phyloP scores from a whole-genome alignment of 345 rosid genomes.

The Dimocarpus longan region DNA sequence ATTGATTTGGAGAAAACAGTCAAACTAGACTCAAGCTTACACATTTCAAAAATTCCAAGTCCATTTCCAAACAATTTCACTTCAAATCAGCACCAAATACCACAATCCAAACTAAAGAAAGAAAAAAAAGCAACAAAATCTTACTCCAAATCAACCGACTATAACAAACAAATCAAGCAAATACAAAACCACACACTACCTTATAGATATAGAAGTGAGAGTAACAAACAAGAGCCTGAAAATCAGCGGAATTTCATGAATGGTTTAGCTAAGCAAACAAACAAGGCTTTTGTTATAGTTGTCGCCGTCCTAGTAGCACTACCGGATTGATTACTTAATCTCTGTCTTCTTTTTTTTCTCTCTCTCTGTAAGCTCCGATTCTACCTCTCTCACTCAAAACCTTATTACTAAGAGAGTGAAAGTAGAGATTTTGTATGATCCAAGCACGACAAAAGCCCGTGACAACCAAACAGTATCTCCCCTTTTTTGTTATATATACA shows the following conservation, averaged over 20 bases:
- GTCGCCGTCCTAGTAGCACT: neutral
- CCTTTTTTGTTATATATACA: neutral
- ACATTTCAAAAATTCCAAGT: slow-evolving; percentile 13
- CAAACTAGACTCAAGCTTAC: slow-evolving; percentile 18
- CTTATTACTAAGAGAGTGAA: slow-evolving; percentile 21
- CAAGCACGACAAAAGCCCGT: slow-evolving; percentile 50
- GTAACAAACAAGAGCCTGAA: slow-evolving; percentile 14
- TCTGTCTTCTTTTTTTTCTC: neutral
- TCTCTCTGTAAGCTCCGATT: neutral
- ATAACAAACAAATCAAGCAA: slow-evolving; percentile 28
- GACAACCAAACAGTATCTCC: slow-evolving; percentile 25
- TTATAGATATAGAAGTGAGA: neutral
- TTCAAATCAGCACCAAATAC: slow-evolving; percentile 19
- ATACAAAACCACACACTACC: neutral
- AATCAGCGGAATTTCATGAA: slow-evolving; percentile 32
- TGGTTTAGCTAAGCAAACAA: neutral
- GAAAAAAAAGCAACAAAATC: slow-evolving; percentile 9
- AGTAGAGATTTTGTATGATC: slow-evolving; percentile 50
- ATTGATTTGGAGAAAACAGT: slow-evolving; percentile 20
- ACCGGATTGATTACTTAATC: neutral
- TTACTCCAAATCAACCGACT: slow-evolving; percentile 31
- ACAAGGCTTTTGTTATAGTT: neutral
- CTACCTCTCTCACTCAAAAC: neutral
- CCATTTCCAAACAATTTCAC: slow-evolving; percentile 27
- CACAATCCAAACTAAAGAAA: slow-evolving; percentile 34